phyloP scores from a whole-genome alignment of 2,329 filamentous ascomycete species.

The Pezicula neosporulosa region DNA sequence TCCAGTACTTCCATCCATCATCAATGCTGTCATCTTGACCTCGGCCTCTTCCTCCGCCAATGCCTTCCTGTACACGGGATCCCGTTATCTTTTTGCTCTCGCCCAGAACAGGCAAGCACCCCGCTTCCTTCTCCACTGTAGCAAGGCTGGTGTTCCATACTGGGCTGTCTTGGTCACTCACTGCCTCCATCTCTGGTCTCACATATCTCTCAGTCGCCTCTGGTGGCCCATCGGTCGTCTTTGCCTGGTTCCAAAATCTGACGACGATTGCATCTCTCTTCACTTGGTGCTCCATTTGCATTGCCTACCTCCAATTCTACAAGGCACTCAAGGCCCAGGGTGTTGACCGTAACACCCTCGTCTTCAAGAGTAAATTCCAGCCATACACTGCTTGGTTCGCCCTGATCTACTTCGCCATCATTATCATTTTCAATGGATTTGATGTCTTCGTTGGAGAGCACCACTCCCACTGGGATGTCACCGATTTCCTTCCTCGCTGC shows the following conservation, averaged over 20 bases:
- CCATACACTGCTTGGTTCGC: conserved; percentile 69
- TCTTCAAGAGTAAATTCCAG: conserved; percentile 66
- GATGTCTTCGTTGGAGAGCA: conserved; percentile 66
- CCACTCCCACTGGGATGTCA: conserved; percentile 56
- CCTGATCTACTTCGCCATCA: conserved; percentile 59
- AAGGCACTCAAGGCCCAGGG: conserved; percentile 68
- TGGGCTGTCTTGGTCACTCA: conserved; percentile 68
- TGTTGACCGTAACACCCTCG: conserved; percentile 62
- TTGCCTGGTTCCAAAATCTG: conserved; percentile 45
- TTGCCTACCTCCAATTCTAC: conserved; percentile 70
- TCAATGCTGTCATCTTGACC: conserved; percentile 70
- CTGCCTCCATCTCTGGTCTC: conserved; percentile 65
- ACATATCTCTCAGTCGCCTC: conserved; percentile 66
- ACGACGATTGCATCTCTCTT: conserved; percentile 73
- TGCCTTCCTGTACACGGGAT: conserved; percentile 25
- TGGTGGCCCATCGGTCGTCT: conserved; percentile 39
- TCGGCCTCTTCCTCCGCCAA: conserved; percentile 45
- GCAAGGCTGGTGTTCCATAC: conserved; percentile 61
- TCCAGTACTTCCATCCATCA: conserved; percentile 61
- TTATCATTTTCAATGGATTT: conserved; percentile 75
- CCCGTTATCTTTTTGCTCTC: conserved; percentile 29
- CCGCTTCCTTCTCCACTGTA: conserved; percentile 56
- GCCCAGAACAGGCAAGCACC: conserved; percentile 67
- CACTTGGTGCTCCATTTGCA: conserved; percentile 66
- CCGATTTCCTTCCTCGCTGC: conserved; percentile 73